A percentile compares a stretch with the other conserved stretches of the same genome.
Conservation (phyloP, 345 rosid genomes). For the Syzygium aromaticum region DNA sequence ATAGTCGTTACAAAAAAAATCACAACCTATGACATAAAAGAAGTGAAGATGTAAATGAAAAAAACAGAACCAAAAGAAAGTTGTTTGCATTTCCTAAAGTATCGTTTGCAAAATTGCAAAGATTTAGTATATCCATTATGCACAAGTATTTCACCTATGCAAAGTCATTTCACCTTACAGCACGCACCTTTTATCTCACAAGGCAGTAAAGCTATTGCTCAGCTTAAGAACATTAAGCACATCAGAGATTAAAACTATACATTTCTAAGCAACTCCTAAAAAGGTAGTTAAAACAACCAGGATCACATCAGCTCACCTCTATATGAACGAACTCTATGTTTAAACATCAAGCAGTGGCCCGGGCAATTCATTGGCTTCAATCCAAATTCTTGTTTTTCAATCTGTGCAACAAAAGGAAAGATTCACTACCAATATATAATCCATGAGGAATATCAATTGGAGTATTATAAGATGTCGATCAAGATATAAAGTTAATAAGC, state of each 20-base stretch:
- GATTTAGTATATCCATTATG: not conserved
- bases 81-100: not conserved
- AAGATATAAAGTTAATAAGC: not conserved
- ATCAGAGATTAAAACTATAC: not conserved
- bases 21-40: not conserved
- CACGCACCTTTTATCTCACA: not conserved
- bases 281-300: not conserved
- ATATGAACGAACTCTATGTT: constrained; percentile 80
- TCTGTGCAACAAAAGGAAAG: constrained; percentile 29
- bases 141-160: not conserved
- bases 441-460: not conserved
- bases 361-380: constrained; percentile 99
- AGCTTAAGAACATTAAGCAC: not conserved
- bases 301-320: constrained; percentile 39
- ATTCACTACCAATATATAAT: not conserved
- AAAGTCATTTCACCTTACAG: not conserved
- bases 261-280: not conserved
- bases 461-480: not conserved
- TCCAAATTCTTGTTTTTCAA: constrained; percentile 94
- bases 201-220: not conserved
- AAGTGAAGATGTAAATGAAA: not conserved
- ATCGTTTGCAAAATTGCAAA: not conserved
- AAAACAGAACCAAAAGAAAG: not conserved
- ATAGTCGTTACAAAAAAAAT: not conserved
- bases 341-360: constrained; percentile 95